phyloP scores from a whole-genome alignment of 768 basidiomycete species.

The Lyophyllum decastes region DNA sequence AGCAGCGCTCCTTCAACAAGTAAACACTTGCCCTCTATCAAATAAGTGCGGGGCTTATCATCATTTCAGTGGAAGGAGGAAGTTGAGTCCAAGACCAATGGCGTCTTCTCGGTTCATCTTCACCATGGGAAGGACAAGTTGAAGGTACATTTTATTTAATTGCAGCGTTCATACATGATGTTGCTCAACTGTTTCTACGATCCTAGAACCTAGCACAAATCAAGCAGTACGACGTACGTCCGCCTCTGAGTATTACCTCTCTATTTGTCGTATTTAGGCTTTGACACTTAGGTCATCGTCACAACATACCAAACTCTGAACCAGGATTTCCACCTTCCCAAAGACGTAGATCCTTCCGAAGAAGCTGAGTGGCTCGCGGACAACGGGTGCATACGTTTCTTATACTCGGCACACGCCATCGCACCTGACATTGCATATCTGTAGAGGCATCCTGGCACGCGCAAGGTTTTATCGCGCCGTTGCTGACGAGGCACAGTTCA shows the following conservation, averaged over 20 bases:
- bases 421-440: not conserved
- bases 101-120: slow-evolving; percentile 60
- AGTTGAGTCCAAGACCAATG: slow-evolving; percentile 67
- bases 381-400: slow-evolving; percentile 44
- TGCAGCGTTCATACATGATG: no score
- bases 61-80: slow-evolving; percentile 68
- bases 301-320: slow-evolving; percentile 79
- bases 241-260: not conserved
- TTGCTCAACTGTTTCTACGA: not conserved
- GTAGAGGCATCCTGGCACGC: slow-evolving; percentile 60
- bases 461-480: slow-evolving; percentile 70
- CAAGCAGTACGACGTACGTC: slow-evolving; percentile 51
- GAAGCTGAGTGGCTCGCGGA: slow-evolving; percentile 48
- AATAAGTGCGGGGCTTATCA: not conserved
- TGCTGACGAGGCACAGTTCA: slow-evolving; percentile 80
- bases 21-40: slow-evolving; percentile 18
- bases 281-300: slow-evolving; percentile 54
- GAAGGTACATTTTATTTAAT: slow-evolving; percentile 33
- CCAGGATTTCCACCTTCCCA: slow-evolving; percentile 56
- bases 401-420: not conserved
- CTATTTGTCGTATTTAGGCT: not conserved
- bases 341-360: slow-evolving; percentile 44
- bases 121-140: slow-evolving; percentile 75
- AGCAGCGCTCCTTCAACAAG: slow-evolving; percentile 73
- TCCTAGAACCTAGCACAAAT: slow-evolving; percentile 45